phyloP scores from a whole-genome alignment of 768 basidiomycete species.

The Arthromyces matolae region DNA sequence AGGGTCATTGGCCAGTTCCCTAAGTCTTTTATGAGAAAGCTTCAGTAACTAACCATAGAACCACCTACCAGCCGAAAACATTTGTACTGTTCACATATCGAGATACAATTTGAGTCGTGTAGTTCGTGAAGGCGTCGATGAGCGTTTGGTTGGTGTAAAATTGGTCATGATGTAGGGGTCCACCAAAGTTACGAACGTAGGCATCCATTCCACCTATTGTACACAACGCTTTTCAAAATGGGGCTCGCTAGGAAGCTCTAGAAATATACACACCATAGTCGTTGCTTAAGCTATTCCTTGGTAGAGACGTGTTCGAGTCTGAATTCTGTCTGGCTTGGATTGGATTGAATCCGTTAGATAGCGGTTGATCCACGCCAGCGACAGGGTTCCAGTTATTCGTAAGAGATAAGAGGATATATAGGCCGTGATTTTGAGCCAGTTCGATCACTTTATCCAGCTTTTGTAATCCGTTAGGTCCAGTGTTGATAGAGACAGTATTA shows the following conservation, averaged over 20 bases:
- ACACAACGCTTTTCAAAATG: too few species aligned
- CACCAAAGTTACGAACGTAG: slow-evolving; percentile 51
- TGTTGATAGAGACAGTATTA: slow-evolving; percentile 52
- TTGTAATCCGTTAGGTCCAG: slow-evolving; percentile 58
- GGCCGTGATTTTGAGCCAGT: slow-evolving; percentile 49
- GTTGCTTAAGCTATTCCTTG: slow-evolving; percentile 56
- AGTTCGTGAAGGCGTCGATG: slow-evolving; percentile 52
- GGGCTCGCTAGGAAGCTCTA: not conserved
- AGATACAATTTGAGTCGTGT: slow-evolving; percentile 48
- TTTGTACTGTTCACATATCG: slow-evolving; percentile 52
- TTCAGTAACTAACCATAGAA: not conserved
- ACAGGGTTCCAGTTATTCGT: slow-evolving; percentile 55
- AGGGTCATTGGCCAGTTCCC: slow-evolving; percentile 68
- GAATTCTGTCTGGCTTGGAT: slow-evolving; percentile 23
- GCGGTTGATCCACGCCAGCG: slow-evolving; percentile 6
- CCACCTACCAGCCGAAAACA: slow-evolving; percentile 48
- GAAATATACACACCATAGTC: slow-evolving; percentile 45
- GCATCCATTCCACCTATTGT: slow-evolving; percentile 63
- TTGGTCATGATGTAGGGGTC: slow-evolving; percentile 46
- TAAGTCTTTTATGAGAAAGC: slow-evolving; percentile 24
- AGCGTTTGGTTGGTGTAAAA: slow-evolving; percentile 55
- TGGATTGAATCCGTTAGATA: slow-evolving; percentile 44
- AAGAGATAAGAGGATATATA: slow-evolving; percentile 52
- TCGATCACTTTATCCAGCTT: slow-evolving; percentile 56
- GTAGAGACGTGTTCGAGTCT: slow-evolving; percentile 23